Evolutionary conservation across 306 rosid species (phyloP).

Genomic region (Glycine tomentella): DNA sequence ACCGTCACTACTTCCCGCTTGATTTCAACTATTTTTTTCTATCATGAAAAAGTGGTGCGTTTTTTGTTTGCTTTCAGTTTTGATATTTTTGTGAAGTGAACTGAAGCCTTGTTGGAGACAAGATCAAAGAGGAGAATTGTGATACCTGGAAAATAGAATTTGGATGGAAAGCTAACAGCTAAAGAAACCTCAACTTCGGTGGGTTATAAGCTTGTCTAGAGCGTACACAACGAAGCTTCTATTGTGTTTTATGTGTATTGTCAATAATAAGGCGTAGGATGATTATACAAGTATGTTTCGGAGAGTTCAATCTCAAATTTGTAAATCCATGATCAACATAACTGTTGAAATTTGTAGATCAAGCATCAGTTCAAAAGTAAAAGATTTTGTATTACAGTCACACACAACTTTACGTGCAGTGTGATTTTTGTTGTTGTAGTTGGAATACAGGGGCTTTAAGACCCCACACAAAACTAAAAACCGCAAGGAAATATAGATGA

Average conservation of each 20-base stretch:
- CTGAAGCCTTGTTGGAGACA: too few species aligned
- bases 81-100: background rate
- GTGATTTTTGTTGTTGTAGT: too few species aligned
- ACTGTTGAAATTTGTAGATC: background rate
- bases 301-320: background rate
- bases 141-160: background rate
- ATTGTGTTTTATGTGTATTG: too few species aligned
- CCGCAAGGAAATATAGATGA: too few species aligned
- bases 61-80: background rate
- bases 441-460: too few species aligned
- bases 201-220: too few species aligned
- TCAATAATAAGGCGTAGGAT: too few species aligned
- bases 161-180: background rate
- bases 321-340: background rate
- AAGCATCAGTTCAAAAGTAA: background rate
- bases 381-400: background rate
- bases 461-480: too few species aligned
- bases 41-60: too few species aligned
- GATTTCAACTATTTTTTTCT: background rate
- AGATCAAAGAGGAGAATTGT: too few species aligned
- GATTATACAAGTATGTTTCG: background rate
- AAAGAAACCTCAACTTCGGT: background rate
- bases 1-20: too few species aligned
- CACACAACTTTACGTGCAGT: too few species aligned
- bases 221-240: background rate